Evolutionary conservation across 1,284 basidiomycete genomes (phyloP), one percentile per base, ranked within the genome.

Genomic region (Thelephora terrestris): DNA sequence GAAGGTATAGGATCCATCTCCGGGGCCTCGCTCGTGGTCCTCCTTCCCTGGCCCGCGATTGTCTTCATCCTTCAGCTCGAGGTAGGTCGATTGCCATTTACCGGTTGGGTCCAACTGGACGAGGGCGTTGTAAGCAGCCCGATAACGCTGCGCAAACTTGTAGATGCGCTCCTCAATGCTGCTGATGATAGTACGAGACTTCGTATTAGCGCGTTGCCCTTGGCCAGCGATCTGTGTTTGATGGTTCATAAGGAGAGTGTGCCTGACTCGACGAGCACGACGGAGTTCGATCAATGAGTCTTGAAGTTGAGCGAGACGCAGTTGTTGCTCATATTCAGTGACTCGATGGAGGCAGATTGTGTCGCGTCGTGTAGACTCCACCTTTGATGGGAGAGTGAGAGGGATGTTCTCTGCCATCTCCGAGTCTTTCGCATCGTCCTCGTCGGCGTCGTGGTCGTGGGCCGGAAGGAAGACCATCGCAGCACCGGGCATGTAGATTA

Each of bases 221-320:
- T 20, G 9, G 3, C 9, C 38, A 10, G 38, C 9, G 17, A 14
- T n/a, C 20, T 40, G 38, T 40, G 23, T 40, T 6, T 40, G 7
- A 24, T 21, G 23, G 20, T 38, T 17, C n/a, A 17, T 38, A 4
- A 17, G 12, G 4, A 40, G 7, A 5, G 3, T 16, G 9, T 17
- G 18, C 3, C 23, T 7, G 7, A 63, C 53, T n/a, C 40, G 56
- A 56, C 60, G 2, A 57, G 48, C 20, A 54, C 47, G 18, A 36
- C 18, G 57, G 18, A 17, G 40, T 42, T 17, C 20, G 17, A 2
- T 56, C 36, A 21, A 55, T 54, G 10, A 3, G 14, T 0, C 43
- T 4, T 3, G 55, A 54, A 29, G 32, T 49, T 1, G 32, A 23
- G 7, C 10, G 5, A 45, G 48, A 59, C 1, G 49, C 25, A 1